Base-by-base conservation (phyloP, 148 eudicot genomes). In the Nepenthes gracilis region DNA sequence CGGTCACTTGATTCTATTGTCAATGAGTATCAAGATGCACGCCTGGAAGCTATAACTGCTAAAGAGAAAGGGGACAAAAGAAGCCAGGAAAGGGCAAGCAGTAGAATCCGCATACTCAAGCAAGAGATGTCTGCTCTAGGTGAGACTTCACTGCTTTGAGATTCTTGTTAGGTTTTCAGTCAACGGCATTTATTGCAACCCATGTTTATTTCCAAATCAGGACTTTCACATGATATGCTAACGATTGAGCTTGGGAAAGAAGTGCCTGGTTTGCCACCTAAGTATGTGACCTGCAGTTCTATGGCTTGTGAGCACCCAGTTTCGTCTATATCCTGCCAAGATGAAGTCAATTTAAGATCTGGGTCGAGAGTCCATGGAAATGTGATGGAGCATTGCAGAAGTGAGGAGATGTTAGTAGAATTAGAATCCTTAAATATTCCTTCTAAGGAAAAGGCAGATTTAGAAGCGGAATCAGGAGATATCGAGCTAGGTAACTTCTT, bases 81-180 rank as follows among this genome's bases (percentile, higher is more conserved):
- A 64, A 66, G 80, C 64, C 91, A 88, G 67, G 82, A 88, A 73
- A 74, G 76, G 64, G 96, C 96, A 54, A 84, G 98, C 73, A 70
- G 68, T 67, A 68, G 56, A 60, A 93, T 93, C 67, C 84, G 88
- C 66, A 77, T 73, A 63, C 88, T 93, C 72, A 93, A 85, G 77
- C 86, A 88, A 74, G 95, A 93, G 75, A 78, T 93, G 75, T 74
- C 87, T 67, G 74, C 77, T 57, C 68, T 80, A 86, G 98, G 98
- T 93, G 47, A 49, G 55, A 33, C 13, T 57, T 61, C 40, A 53
- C 9, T 47, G 32, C 43, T 58, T 15, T 50, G 45, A 53, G 15
- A 62, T 64, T 59, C 50, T 1, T 60, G 33, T 47, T 47, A 13
- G 13, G 15, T 7, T 43, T 63, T 62, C 53, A 53, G 48, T 37